Percentiles rank a stretch among this genome's conserved stretches.
Conservation (phyloP, 495 filamentous ascomycete genomes). For the Daldinia grandis region DNA sequence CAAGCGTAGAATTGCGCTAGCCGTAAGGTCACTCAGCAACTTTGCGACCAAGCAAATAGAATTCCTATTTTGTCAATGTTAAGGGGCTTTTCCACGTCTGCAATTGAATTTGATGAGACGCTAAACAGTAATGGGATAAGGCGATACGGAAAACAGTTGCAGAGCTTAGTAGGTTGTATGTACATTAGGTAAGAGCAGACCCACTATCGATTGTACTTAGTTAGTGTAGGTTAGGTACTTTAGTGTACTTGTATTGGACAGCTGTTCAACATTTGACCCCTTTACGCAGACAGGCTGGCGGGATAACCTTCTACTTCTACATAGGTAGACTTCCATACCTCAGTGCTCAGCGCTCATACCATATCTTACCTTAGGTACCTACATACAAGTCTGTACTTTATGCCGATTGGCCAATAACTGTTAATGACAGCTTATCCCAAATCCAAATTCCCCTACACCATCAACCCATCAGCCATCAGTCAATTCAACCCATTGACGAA, state of each 20-base stretch:
- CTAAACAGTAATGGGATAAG: constrained; percentile 31
- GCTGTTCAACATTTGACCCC: constrained; percentile 24
- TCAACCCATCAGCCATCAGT: constrained; percentile 11
- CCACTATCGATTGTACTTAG: neutral
- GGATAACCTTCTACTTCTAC: constrained; percentile 37
- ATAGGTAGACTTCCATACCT: constrained; percentile 6
- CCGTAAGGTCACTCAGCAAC: neutral
- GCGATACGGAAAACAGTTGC: constrained; percentile 9
- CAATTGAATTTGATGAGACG: constrained; percentile 32
- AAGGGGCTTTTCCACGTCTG: constrained; percentile 7
- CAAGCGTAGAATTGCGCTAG: neutral
- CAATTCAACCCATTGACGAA: constrained; percentile 10
- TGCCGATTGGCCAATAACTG: constrained; percentile 31
- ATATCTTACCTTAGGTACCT: neutral
- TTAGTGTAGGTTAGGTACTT: neutral
- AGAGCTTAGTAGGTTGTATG: constrained; percentile 15
- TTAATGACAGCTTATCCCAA: constrained; percentile 43
- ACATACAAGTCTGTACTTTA: constrained; percentile 5
- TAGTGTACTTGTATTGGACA: constrained; percentile 25
- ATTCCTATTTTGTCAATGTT: neutral
- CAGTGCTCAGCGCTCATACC: neutral
- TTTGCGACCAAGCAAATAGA: constrained; percentile 15
- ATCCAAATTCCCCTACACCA: constrained; percentile 28
- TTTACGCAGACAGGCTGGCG: constrained; percentile 1
- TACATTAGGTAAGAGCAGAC: neutral